These are phyloP conservation scores for Strigomonas culicis DNA, from an alignment of 208 protist genomes.

Conservation along the genomic window DNA sequence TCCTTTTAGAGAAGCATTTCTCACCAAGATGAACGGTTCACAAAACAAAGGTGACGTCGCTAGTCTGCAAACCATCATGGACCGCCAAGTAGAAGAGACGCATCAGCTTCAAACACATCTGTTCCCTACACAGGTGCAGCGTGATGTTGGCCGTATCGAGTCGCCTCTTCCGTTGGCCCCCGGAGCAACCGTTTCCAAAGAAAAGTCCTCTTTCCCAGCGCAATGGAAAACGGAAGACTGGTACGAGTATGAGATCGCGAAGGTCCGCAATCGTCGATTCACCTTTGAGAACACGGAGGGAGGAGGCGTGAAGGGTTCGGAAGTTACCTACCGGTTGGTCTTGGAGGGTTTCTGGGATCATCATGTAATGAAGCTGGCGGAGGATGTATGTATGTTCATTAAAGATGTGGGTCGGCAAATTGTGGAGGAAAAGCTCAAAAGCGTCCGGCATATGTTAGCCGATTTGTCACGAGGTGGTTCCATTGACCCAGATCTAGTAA, in stretches of 20 bases:
- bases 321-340: constrained; percentile 83
- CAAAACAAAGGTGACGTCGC: constrained; percentile 24
- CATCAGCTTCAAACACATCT: constrained; percentile 45
- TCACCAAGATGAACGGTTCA: constrained; percentile 63
- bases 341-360: constrained; percentile 88
- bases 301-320: constrained; percentile 42
- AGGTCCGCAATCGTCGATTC: constrained; percentile 84
- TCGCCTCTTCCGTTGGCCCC: constrained; percentile 54
- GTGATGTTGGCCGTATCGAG: constrained; percentile 74
- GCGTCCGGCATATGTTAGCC: constrained; percentile 52
- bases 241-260: constrained; percentile 90
- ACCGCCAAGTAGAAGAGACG: constrained; percentile 49
- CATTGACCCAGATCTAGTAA: constrained; percentile 64
- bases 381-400: constrained; percentile 85
- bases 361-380: constrained; percentile 84
- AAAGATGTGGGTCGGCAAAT: constrained; percentile 76
- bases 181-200: constrained; percentile 58
- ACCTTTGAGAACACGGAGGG: constrained; percentile 74
- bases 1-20: constrained; percentile 80
- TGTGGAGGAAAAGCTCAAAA: constrained; percentile 68
- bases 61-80: constrained; percentile 68
- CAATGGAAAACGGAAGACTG: constrained; percentile 86
- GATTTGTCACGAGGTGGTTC: constrained; percentile 17
- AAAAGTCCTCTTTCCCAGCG: constrained; percentile 64
- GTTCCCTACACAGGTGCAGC: constrained; percentile 70